These are phyloP conservation scores for Populus pruinosa DNA, from an alignment of 345 rosid species.

Conservation along the genomic window DNA sequence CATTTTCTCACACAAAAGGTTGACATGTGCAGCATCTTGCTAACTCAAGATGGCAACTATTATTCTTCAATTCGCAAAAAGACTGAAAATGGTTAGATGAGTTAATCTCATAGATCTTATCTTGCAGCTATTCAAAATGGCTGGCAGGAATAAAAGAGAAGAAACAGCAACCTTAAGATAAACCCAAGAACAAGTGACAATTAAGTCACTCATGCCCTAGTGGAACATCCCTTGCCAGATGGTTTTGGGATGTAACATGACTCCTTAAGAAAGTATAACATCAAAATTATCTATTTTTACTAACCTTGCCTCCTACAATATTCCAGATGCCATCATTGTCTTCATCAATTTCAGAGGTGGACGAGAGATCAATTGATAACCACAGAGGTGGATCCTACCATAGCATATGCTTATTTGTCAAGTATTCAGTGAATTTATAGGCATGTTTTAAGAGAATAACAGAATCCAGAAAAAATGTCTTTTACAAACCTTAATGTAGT, in stretches of 20 bases:
- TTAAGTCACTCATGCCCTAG: neutral
- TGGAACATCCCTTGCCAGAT: neutral
- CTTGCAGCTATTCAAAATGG: neutral
- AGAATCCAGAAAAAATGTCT: slow-evolving; percentile 7
- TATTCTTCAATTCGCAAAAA: neutral
- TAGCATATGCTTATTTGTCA: slow-evolving; percentile 6
- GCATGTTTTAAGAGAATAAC: neutral
- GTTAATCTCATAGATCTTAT: neutral
- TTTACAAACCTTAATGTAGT: slow-evolving; percentile 40
- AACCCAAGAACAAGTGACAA: neutral
- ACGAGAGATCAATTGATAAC: slow-evolving; percentile 54
- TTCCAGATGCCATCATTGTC: slow-evolving; percentile 69
- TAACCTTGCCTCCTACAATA: slow-evolving; percentile 78
- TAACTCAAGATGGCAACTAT: neutral
- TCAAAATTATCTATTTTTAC: slow-evolving; percentile 7
- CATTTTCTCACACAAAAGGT: neutral
- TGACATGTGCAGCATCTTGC: neutral
- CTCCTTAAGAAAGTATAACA: neutral
- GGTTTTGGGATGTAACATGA: neutral
- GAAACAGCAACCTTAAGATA: neutral
- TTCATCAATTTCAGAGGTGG: slow-evolving; percentile 58
- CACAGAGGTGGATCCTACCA: slow-evolving; percentile 66
- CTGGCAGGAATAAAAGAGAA: neutral
- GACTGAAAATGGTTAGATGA: neutral
- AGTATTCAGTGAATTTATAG: neutral